Base-by-base conservation (phyloP, 139 green algal species). In the Deuterostichococcus epilithicus region DNA sequence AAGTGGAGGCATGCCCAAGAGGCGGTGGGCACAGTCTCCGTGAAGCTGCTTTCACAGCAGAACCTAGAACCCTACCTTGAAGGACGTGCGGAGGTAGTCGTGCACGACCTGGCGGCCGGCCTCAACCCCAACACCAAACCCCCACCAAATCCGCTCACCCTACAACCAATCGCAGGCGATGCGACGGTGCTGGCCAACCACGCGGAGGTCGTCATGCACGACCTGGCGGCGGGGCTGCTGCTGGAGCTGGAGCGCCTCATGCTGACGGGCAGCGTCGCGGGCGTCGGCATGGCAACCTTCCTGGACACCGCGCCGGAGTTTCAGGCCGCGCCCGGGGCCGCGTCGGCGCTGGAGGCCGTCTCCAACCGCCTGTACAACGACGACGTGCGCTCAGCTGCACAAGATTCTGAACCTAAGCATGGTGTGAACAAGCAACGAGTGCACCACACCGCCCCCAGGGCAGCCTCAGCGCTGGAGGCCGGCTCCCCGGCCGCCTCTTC, bases 171-270 rank as follows among this genome's bases (percentile, higher is more conserved):
- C 30, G 20, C 74, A 86, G 82, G 80, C 44, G 80, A 92, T 45
- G 38, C 26, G 30, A 47, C 84, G 66, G 74, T 86, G 73, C 60
- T 92, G 42, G 74, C 87, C 42, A 82, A 90, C 76, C 87, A 96
- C 72, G 76, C 92, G 37, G 85, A 91, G 73, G 87, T 94, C 42
- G 90, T 95, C 69, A 97, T 97, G 91, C 83, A 87, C 36, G 91
- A 94, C 76, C 89, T 94, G 86, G 93, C 90, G 6, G 91, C 91
- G 26, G 84, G 79, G 45, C 63, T 97, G 75, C 86, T 97, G 42
- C 83, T 80, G 78, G 90, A 88, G 76, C 83, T 97, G 72, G 92
- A 97, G 82, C 81, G 83, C 26, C 89, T 82, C 81, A 86, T 96
- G 83, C 80, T 95, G 59, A 91, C 82, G n/a, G 87, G 87, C 5